Evolutionary conservation across 2,329 filamentous ascomycete species (phyloP).

Genomic region (Tolypocladium cylindrosporum): DNA sequence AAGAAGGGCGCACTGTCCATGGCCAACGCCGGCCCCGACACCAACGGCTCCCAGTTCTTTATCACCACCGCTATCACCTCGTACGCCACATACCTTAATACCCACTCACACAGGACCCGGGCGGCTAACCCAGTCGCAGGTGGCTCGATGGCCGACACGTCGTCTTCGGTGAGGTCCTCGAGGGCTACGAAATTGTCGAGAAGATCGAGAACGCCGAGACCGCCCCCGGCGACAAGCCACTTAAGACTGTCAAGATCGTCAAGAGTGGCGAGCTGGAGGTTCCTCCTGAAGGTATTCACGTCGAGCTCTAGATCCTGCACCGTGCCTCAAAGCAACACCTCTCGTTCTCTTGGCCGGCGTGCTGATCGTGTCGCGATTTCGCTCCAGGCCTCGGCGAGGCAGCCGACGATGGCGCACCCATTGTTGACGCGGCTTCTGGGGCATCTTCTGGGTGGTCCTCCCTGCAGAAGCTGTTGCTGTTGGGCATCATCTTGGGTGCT

Average conservation of each 20-base stretch:
- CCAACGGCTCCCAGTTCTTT: constrained; percentile 86
- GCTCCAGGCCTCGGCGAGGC: constrained; percentile 17
- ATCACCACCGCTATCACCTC: constrained; percentile 74
- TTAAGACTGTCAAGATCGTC: constrained; percentile 60
- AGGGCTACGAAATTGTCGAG: constrained; percentile 73
- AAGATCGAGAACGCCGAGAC: constrained; percentile 68
- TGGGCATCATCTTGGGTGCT: constrained; percentile 35
- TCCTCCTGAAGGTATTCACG: constrained; percentile 85
- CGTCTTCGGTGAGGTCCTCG: constrained; percentile 80
- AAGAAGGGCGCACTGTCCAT: constrained; percentile 77
- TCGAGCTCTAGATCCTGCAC: constrained; percentile 56
- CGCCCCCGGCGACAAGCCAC: constrained; percentile 56
- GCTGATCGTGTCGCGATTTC: constrained; percentile 21
- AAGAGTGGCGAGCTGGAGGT: constrained; percentile 80
- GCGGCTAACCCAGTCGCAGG: constrained; percentile 22
- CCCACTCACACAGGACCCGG: background rate
- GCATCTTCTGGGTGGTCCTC: constrained; percentile 19
- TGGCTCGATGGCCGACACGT: constrained; percentile 82
- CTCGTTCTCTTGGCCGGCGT: constrained; percentile 16
- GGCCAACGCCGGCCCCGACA: constrained; percentile 78
- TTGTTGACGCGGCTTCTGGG: constrained; percentile 3
- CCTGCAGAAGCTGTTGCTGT: constrained; percentile 39
- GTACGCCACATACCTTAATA: constrained; percentile 31
- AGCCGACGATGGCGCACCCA: constrained; percentile 7
- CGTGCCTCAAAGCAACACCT: constrained; percentile 5